These are phyloP conservation scores for Ceratobasidium sp. DNA, from an alignment of 1,284 basidiomycete species.

Conservation along the genomic window DNA sequence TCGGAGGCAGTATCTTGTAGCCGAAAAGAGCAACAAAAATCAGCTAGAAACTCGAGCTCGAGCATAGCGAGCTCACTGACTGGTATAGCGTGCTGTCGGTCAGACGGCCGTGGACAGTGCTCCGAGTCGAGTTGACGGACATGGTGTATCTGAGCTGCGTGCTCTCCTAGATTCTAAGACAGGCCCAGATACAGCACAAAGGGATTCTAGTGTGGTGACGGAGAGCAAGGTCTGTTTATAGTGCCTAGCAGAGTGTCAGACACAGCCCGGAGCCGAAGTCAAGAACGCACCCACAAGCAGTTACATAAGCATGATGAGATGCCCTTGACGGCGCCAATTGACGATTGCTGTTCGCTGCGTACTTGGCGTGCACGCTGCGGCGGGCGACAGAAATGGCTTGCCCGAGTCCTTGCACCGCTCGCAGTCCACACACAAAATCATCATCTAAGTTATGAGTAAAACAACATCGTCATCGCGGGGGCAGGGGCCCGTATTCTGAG, in stretches of 20 bases:
- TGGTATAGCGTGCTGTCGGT: slow-evolving; percentile 84
- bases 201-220: not conserved
- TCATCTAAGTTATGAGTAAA: slow-evolving; percentile 42
- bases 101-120: slow-evolving; percentile 52
- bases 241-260: slow-evolving; percentile 16
- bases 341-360: not conserved
- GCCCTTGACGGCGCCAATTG: slow-evolving; percentile 35
- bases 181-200: not conserved
- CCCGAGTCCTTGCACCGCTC: slow-evolving; percentile 15
- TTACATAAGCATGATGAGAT: slow-evolving; percentile 34
- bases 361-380: not conserved
- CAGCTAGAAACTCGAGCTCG: slow-evolving; percentile 34
- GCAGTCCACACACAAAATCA: slow-evolving; percentile 31
- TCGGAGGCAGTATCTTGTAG: slow-evolving; percentile 12
- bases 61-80: slow-evolving; percentile 59
- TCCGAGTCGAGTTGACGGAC: slow-evolving; percentile 44
- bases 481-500: slow-evolving; percentile 35
- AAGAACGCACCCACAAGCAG: not conserved
- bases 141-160: not conserved
- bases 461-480: slow-evolving; percentile 38
- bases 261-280: slow-evolving; percentile 38
- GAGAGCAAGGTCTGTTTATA: not conserved
- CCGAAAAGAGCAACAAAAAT: slow-evolving; percentile 14
- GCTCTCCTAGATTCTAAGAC: not conserved
- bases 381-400: not conserved